A percentile compares a stretch with the other conserved stretches of the same genome.
Conservation (phyloP, 495 filamentous ascomycete genomes). For the Penicillium mononematosum region DNA sequence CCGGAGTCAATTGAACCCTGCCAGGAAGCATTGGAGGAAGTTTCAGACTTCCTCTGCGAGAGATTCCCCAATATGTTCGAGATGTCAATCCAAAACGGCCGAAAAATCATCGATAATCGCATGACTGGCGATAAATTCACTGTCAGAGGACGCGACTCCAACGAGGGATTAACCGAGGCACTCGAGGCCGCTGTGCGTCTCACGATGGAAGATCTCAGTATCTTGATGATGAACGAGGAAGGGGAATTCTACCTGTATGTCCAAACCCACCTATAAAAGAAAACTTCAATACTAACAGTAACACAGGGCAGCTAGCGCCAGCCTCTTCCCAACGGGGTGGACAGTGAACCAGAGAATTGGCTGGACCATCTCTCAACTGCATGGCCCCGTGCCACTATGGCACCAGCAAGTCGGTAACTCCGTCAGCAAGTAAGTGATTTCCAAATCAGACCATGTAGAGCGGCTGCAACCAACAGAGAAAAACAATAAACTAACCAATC, state of each 20-base stretch:
- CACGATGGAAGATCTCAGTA: conserved; percentile 58
- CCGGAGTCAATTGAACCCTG: conserved; percentile 51
- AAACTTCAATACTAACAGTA: background rate
- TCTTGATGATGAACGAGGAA: conserved; percentile 51
- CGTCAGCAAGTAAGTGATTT: conserved; percentile 50
- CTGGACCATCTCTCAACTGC: conserved; percentile 52
- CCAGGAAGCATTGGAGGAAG: conserved; percentile 50
- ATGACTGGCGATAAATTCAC: conserved; percentile 50
- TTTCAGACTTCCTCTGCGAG: conserved; percentile 50
- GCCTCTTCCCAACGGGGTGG: conserved; percentile 58
- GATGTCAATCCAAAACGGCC: conserved; percentile 28
- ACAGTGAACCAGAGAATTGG: conserved; percentile 54
- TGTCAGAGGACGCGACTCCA: conserved; percentile 30
- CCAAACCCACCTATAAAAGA: background rate
- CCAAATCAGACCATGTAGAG: background rate
- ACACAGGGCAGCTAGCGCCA: conserved; percentile 54
- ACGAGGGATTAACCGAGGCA: conserved; percentile 38
- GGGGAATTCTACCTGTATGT: conserved; percentile 52
- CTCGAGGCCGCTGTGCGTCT: conserved; percentile 57
- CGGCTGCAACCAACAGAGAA: background rate
- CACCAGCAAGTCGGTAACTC: conserved; percentile 50
- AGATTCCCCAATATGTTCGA: conserved; percentile 49
- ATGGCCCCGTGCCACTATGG: conserved; percentile 54
- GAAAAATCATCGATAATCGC: conserved; percentile 44
- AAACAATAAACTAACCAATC: conserved; percentile 7